Evolutionary conservation across 2,329 filamentous ascomycete species (phyloP).

Genomic region (Ceratocystis ficicola): DNA sequence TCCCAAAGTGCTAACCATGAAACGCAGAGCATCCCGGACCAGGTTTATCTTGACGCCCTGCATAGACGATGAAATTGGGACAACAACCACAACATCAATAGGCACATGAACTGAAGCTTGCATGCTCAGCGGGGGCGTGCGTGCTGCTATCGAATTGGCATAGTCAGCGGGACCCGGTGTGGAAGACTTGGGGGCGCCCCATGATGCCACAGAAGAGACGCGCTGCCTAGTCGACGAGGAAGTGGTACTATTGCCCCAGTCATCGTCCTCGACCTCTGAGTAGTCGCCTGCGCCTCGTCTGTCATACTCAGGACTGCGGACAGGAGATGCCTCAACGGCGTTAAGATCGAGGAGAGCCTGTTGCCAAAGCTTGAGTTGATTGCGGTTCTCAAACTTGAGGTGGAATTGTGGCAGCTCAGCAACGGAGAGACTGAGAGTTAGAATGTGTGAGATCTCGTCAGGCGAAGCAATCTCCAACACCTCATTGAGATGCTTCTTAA

Average conservation of each 20-base stretch:
- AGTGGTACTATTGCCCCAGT: conserved; percentile 38
- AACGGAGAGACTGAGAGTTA: conserved; percentile 85
- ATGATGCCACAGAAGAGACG: conserved; percentile 73
- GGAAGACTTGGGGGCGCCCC: conserved; percentile 67
- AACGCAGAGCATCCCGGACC: conserved; percentile 79
- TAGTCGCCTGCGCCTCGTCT: conserved; percentile 44
- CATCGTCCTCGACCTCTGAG: conserved; percentile 80
- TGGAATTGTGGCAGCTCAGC: conserved; percentile 88
- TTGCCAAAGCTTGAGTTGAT: conserved; percentile 81
- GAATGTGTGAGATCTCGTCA: conserved; percentile 57
- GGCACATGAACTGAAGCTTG: conserved; percentile 64
- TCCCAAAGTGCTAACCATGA: conserved; percentile 79
- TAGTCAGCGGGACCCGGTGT: conserved; percentile 90
- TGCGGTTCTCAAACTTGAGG: conserved; percentile 71
- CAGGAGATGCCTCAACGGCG: conserved; percentile 49
- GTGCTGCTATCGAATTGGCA: conserved; percentile 49
- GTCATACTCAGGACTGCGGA: conserved; percentile 66
- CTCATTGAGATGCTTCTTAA: conserved; percentile 93
- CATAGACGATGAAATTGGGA: conserved; percentile 96
- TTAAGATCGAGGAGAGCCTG: conserved; percentile 77
- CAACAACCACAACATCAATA: conserved; percentile 88
- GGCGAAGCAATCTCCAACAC: conserved; percentile 55
- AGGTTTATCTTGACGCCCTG: conserved; percentile 98
- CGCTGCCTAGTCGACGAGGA: conserved; percentile 47
- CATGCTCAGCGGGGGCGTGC: conserved; percentile 33